Conservation (phyloP, 305 asterid species). For the Ajuga reptans region DNA sequence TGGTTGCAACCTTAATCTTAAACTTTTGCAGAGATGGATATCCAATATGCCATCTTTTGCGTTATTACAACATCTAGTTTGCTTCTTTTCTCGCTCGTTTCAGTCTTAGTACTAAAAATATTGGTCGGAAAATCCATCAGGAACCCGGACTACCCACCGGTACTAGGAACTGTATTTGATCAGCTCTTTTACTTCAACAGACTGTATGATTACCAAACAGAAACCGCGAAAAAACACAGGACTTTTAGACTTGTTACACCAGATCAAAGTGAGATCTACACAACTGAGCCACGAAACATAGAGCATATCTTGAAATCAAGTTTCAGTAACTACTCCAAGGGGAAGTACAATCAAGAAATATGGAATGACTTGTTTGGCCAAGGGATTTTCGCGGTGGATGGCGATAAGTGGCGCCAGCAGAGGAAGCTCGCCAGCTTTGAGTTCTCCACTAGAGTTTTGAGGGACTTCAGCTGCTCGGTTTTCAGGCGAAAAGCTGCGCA, state of each 20-base stretch:
- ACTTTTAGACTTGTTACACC: slow-evolving; percentile 45
- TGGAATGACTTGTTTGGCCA: slow-evolving; percentile 47
- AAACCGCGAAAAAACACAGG: slow-evolving; percentile 28
- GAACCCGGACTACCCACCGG: slow-evolving; percentile 44
- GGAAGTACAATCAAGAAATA: slow-evolving; percentile 39
- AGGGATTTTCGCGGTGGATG: slow-evolving; percentile 65
- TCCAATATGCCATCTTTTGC: slow-evolving; percentile 28
- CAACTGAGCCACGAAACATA: slow-evolving; percentile 44
- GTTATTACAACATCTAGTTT: slow-evolving; percentile 3
- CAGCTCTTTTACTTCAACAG: slow-evolving; percentile 48
- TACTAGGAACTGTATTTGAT: slow-evolving; percentile 53
- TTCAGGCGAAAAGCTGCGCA: slow-evolving; percentile 48
- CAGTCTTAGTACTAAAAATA: slow-evolving; percentile 29
- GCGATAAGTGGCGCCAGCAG: slow-evolving; percentile 68
- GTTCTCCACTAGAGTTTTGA: slow-evolving; percentile 58
- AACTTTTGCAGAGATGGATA: slow-evolving; percentile 28
- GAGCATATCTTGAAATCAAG: slow-evolving; percentile 56
- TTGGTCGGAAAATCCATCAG: slow-evolving; percentile 41
- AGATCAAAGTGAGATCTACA: slow-evolving; percentile 52
- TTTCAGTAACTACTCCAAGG: slow-evolving; percentile 46
- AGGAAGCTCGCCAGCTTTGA: slow-evolving; percentile 61
- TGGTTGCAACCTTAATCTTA: not conserved
- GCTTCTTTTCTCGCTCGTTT: slow-evolving; percentile 25
- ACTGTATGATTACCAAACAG: slow-evolving; percentile 44
- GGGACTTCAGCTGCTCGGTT: slow-evolving; percentile 55